These are phyloP conservation scores for Diaporthe capsici DNA, from an alignment of 2,329 filamentous ascomycete species.

Conservation along the genomic window DNA sequence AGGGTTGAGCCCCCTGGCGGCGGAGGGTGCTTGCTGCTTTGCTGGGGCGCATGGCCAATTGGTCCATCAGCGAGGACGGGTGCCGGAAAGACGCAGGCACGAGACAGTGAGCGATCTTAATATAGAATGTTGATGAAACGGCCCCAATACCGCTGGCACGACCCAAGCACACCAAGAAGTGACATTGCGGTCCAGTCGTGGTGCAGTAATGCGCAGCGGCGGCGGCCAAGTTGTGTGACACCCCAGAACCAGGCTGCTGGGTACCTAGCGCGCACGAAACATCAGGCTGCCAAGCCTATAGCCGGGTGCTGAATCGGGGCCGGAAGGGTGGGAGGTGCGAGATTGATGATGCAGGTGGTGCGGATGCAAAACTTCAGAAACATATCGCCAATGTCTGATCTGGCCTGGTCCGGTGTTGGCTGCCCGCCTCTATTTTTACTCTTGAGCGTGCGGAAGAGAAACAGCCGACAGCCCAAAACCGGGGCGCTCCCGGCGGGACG, in stretches of 20 bases:
- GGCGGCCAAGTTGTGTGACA: background rate
- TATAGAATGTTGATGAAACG: slow-evolving; percentile 30
- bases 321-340: background rate
- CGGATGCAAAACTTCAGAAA: slow-evolving; percentile 10
- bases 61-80: slow-evolving; percentile 14
- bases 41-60: slow-evolving; percentile 2
- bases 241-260: slow-evolving; percentile 33
- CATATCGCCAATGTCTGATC: slow-evolving; percentile 17
- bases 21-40: background rate
- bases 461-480: slow-evolving; percentile 20
- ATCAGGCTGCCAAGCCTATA: slow-evolving; percentile 27
- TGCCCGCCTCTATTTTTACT: slow-evolving; percentile 24
- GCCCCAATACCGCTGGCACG: background rate
- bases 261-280: slow-evolving; percentile 21
- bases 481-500: slow-evolving; percentile 10
- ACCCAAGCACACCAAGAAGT: slow-evolving; percentile 16
- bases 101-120: slow-evolving; percentile 13
- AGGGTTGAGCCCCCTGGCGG: background rate
- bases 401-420: background rate
- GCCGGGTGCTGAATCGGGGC: background rate
- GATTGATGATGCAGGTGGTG: slow-evolving; percentile 24
- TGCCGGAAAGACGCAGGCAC: slow-evolving; percentile 4
- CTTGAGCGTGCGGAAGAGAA: background rate
- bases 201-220: background rate
- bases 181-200: background rate